Evolutionary conservation across 1,284 basidiomycete species (phyloP), one percentile per base, ranked within the genome.

Genomic region (Afroboletus lepidellus): DNA sequence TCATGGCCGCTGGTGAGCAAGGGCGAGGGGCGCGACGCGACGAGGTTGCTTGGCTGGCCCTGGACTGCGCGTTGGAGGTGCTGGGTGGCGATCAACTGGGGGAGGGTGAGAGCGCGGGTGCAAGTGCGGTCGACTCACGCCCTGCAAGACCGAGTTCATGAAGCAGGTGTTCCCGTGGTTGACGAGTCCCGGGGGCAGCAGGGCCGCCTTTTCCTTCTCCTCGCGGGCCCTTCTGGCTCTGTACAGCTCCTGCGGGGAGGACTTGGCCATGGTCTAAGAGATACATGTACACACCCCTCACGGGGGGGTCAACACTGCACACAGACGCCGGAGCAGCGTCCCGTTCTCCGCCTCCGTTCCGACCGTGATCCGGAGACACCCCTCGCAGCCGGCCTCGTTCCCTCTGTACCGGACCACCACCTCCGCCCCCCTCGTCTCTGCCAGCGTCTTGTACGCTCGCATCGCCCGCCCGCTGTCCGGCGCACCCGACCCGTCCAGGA

Each of bases 371-470:
- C 97, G 75, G 69, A 99, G 63, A 66, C 93, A 97, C 0, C 87
- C 97, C 41, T 77, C 76, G 60, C 97, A 99, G 0, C 97, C 96
- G 7, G 79, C 66, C 71, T 99, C 97, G 25, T 79, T 77, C 0
- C 94, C 94, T 50, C 97, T 77, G 73, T 87, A 98, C 43, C 97
- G 76, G 16, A 99, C 92, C 5, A 99, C 97, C 0, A 99, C 84
- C 69, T 91, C 93, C 25, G 91, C 94, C 0, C 87, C 90, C 61
- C 85, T 79, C 55, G 85, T 76, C 71, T 93, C 94, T 20, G 96
- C 97, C 63, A 99, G 80, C 18, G 79, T 75, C 69, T 85, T 90
- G 73, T 99, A 98, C 21, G 94, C 72, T 61, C 67, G 66, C 48
- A 83, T 75, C 0, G 94, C 84, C 27, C 91, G 79, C 20, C 56